Conservation (phyloP, 2,329 filamentous ascomycete species). For the Zasmidium cellare region DNA sequence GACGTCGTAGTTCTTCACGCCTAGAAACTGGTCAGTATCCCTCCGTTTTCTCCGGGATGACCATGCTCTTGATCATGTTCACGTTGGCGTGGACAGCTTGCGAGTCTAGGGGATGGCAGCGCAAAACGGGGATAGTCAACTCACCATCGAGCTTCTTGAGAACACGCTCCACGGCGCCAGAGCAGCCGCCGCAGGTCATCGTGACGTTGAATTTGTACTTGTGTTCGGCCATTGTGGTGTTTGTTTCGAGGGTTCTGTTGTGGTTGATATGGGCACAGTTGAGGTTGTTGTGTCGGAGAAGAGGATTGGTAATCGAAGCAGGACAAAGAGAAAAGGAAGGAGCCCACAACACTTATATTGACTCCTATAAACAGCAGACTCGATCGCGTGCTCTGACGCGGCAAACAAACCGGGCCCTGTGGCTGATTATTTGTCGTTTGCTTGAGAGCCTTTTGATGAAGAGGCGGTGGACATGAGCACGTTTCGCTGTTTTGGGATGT, state of each 20-base stretch:
- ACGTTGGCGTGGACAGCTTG: too few species aligned
- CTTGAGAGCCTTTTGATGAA: neutral
- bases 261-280: neutral
- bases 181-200: slow-evolving; percentile 97
- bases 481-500: neutral
- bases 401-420: neutral
- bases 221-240: slow-evolving; percentile 69
- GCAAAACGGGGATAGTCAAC: too few species aligned
- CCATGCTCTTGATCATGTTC: too few species aligned
- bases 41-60: too few species aligned
- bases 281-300: neutral
- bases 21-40: too few species aligned
- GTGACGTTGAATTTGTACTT: slow-evolving; percentile 92
- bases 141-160: slow-evolving; percentile 66
- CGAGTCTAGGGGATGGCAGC: neutral
- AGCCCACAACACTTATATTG: neutral
- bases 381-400: neutral
- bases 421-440: neutral
- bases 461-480: neutral
- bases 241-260: neutral
- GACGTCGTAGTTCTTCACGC: slow-evolving; percentile 83
- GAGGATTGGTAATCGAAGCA: neutral
- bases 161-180: slow-evolving; percentile 86
- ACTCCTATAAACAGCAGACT: neutral
- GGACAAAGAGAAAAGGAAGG: neutral